Conservation (phyloP, 805 yeast genomes). For the Kodamaea nitidulidarum region DNA sequence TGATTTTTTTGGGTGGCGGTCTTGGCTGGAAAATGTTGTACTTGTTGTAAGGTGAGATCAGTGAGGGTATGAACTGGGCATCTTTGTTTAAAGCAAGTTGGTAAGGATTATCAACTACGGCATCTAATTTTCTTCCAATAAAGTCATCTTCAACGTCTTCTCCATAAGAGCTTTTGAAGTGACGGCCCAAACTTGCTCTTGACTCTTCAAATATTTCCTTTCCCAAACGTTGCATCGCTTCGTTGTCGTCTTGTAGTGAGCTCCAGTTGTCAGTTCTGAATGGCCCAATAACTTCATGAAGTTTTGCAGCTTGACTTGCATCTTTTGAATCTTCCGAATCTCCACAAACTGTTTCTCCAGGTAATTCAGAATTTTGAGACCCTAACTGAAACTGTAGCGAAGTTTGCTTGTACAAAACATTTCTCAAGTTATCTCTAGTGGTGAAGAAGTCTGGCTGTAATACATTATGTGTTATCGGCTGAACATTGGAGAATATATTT, state of each 20-base stretch:
- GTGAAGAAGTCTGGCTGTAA: constrained; percentile 12
- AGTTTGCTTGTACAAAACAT: constrained; percentile 12
- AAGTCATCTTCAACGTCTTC: not conserved
- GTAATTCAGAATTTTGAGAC: not conserved
- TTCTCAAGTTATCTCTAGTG: constrained; percentile 11
- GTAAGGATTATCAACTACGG: not conserved
- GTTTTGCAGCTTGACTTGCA: not conserved
- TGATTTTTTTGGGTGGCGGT: constrained; percentile 7
- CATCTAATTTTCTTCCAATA: not conserved
- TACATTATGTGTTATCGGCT: constrained; percentile 10
- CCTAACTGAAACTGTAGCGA: constrained; percentile 3
- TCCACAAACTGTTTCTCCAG: not conserved
- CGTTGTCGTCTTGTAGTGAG: not conserved
- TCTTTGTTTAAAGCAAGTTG: constrained; percentile 2
- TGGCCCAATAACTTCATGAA: not conserved
- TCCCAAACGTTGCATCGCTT: not conserved
- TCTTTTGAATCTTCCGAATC: not conserved
- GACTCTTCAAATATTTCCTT: constrained; percentile 5
- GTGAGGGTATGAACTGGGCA: constrained; percentile 7
- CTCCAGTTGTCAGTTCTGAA: not conserved
- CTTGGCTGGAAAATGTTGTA: constrained; percentile 10
- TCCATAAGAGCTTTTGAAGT: constrained; percentile 3
- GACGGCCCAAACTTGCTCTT: constrained; percentile 2
- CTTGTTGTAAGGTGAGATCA: constrained; percentile 2
- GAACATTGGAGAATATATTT: constrained; percentile 13